Evolutionary conservation across 495 filamentous ascomycete species (phyloP).

Genomic region (Pseudevernia furfuracea): DNA sequence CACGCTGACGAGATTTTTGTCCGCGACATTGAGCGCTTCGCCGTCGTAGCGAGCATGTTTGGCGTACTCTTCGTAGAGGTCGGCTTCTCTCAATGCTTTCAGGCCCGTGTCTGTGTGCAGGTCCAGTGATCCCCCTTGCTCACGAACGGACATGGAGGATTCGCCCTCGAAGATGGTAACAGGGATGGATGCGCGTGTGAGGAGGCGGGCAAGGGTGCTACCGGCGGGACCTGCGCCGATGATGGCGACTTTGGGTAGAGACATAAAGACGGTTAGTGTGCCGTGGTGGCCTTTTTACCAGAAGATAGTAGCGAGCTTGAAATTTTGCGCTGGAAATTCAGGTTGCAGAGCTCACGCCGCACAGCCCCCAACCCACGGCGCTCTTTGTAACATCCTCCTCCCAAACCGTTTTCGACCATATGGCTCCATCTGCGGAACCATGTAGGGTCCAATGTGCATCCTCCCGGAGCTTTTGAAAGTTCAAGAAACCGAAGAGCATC

Average conservation of each 20-base stretch:
- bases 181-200: constrained; percentile 40
- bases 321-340: too few species aligned
- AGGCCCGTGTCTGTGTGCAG: constrained; percentile 47
- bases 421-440: too few species aligned
- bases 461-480: not conserved
- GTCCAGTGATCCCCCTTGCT: constrained; percentile 51
- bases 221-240: constrained; percentile 53
- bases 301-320: not conserved
- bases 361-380: too few species aligned
- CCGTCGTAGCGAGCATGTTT: constrained; percentile 38
- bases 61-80: constrained; percentile 43
- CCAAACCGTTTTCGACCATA: too few species aligned
- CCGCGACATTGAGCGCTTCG: constrained; percentile 31
- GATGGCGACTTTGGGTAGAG: constrained; percentile 42
- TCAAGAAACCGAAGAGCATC: not conserved
- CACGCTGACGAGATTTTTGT: constrained; percentile 32
- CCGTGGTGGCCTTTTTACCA: not conserved
- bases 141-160: constrained; percentile 29
- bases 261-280: not conserved
- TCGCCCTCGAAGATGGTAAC: constrained; percentile 50
- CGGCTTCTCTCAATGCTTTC: constrained; percentile 44
- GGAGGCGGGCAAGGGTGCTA: constrained; percentile 48
- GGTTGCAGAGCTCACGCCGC: too few species aligned
- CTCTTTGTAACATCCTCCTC: too few species aligned
- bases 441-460: too few species aligned